Base-by-base conservation (phyloP, 352 stramenopile species). In the Pythium sukuiense region DNA sequence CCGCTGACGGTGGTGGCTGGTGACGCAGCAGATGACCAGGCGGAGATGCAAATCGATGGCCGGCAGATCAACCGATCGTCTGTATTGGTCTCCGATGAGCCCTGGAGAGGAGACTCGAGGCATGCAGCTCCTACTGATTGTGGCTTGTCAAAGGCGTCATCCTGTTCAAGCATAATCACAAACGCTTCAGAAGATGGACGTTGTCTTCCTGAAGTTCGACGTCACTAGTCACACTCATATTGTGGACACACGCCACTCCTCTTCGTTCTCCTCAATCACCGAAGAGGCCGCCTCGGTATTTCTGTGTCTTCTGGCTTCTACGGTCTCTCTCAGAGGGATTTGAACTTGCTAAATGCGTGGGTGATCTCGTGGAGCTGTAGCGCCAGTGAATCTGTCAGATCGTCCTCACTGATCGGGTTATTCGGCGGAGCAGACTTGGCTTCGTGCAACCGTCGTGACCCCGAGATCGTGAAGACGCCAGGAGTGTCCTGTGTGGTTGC, bases 291-390 rank as follows among this genome's bases (percentile, higher is more conserved):
- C 32, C 32, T 48, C 41, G 41, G 41, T 6, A 55, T 20, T 33
- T 43, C 37, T 43, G 41, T 49, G 14, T 2, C 41, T 26, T 35
- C 8, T 35, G 32, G 32, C 32, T 35, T 35, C 32, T n/a, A n/a
- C n/a, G n/a, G 32, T 35, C 32, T 35, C 4, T 35, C 32, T 59
- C 12, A 50, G 0, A 50, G n/a, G 18, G 55, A 52, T 35, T 69
- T 71, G 58, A 71, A 71, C 30, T 30, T 61, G 43, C 49, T 59
- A 53, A 71, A 71, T n/a, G 65, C 65, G 16, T 29, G 1, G 1
- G 65, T 27, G 29, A 71, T 67, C 52, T 63, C 53, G 1, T 39
- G 50, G 52, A 71, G 46, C 58, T 35, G 55, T 1, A 16, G 32
- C 18, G 18, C 52, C 33, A 67, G 27, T 1, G 45, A 41, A 12